Evolutionary conservation across 225 moss, liverwort and hornwort genomes (phyloP).

Genomic region (Takakia lepidozioides): DNA sequence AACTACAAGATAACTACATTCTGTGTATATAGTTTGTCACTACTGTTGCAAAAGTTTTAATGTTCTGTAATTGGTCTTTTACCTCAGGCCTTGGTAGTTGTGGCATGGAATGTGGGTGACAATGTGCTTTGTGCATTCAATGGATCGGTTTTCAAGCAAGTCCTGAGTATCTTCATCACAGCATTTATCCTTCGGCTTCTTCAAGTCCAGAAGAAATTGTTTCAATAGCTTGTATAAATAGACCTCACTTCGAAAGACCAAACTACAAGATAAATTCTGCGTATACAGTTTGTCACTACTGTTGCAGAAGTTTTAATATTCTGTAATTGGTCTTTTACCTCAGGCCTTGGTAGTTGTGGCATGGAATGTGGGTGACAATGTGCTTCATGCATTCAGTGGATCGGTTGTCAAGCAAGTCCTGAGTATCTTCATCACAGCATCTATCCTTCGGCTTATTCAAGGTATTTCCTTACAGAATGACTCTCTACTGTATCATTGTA

Average conservation of each 20-base stretch:
- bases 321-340: no score
- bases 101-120: constrained; percentile 81
- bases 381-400: constrained; percentile 46
- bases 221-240: no score
- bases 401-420: constrained; percentile 63
- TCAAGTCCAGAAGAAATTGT: no score
- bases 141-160: constrained; percentile 63
- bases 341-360: constrained; percentile 85
- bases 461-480: no score
- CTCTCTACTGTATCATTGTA: no score
- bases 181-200: constrained; percentile 73
- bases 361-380: constrained; percentile 62
- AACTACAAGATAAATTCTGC: no score
- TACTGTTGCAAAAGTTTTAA: background rate
- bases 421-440: constrained; percentile 89
- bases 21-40: background rate
- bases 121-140: constrained; percentile 32
- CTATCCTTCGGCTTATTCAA: constrained; percentile 74
- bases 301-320: background rate
- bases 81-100: constrained; percentile 78
- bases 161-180: constrained; percentile 86
- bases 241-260: no score
- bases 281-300: background rate
- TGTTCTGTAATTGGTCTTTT: no score
- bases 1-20: no score